Evolutionary conservation across 495 filamentous ascomycete species (phyloP).

Genomic region (Podospora didyma): DNA sequence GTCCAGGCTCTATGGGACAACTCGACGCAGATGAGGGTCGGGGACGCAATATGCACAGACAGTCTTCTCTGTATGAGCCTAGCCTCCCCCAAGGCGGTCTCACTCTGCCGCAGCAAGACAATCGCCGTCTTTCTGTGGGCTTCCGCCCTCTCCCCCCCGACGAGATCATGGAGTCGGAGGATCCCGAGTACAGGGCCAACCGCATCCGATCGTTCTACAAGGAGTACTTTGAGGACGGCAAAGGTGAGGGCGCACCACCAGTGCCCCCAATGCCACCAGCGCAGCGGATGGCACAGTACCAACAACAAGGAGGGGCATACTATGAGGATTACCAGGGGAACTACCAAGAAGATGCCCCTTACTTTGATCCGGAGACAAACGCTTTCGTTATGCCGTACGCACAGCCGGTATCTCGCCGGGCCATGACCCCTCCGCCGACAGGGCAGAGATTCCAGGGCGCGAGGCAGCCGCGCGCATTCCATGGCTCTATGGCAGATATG

Average conservation of each 20-base stretch:
- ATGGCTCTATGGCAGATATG: slow-evolving; percentile 36
- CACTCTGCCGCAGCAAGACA: slow-evolving; percentile 58
- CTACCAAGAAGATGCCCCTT: slow-evolving; percentile 57
- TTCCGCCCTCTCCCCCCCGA: slow-evolving; percentile 90
- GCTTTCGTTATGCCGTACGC: slow-evolving; percentile 75
- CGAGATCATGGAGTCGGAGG: slow-evolving; percentile 61
- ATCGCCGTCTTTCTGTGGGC: slow-evolving; percentile 76
- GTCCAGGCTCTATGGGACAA: slow-evolving; percentile 6
- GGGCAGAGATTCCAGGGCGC: slow-evolving; percentile 62
- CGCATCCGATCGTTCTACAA: slow-evolving; percentile 98
- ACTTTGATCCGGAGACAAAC: slow-evolving; percentile 73
- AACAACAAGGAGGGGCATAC: slow-evolving; percentile 28
- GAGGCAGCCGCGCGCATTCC: slow-evolving; percentile 28
- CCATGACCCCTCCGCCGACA: slow-evolving; percentile 93
- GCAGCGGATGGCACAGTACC: slow-evolving; percentile 13
- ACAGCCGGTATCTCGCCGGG: slow-evolving; percentile 78
- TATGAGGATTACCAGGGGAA: slow-evolving; percentile 21
- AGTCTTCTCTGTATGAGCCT: slow-evolving; percentile 31
- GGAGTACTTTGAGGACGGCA: slow-evolving; percentile 93
- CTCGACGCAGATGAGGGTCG: slow-evolving; percentile 22
- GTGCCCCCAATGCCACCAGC: slow-evolving; percentile 34
- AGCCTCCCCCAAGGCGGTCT: slow-evolving; percentile 36
- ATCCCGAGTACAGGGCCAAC: slow-evolving; percentile 91
- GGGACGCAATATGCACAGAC: slow-evolving; percentile 31
- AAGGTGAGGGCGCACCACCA: slow-evolving; percentile 41